phyloP scores from a whole-genome alignment of 768 basidiomycete genomes.

The Boletus tylopilopsis region DNA sequence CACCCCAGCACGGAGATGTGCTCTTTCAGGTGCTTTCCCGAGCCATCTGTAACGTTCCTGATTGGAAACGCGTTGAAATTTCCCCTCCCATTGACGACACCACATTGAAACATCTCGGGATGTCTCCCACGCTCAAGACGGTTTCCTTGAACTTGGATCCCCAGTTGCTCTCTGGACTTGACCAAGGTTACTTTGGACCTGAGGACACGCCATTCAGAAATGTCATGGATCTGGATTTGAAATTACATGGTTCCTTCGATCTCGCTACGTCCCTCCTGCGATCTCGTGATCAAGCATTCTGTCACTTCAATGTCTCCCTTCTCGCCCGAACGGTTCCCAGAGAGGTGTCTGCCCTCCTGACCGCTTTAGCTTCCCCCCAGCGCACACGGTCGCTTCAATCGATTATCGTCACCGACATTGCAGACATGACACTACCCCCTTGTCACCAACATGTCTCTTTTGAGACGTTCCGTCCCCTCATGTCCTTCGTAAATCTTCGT shows the following conservation, averaged over 20 bases:
- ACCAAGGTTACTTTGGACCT: background rate
- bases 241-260: background rate
- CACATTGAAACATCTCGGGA: constrained; percentile 1
- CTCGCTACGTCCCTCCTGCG: background rate
- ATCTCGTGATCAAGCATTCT: background rate
- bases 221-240: background rate
- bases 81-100: background rate
- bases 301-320: background rate
- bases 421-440: no score
- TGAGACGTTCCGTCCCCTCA: background rate
- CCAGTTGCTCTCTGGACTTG: no score
- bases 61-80: background rate
- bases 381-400: constrained; percentile 4
- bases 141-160: background rate
- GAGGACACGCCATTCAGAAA: constrained; percentile 1
- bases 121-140: background rate
- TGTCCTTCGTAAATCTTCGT: background rate
- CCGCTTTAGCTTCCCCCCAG: background rate
- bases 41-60: background rate
- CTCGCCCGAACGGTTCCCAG: no score
- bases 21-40: background rate
- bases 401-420: background rate
- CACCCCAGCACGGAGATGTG: background rate
- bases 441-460: background rate
- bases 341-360: background rate